A percentile compares a stretch with the other conserved stretches of the same genome.
phyloP scores from a whole-genome alignment of 2,329 filamentous ascomycete genomes.

The Lachnellula willkommii region DNA sequence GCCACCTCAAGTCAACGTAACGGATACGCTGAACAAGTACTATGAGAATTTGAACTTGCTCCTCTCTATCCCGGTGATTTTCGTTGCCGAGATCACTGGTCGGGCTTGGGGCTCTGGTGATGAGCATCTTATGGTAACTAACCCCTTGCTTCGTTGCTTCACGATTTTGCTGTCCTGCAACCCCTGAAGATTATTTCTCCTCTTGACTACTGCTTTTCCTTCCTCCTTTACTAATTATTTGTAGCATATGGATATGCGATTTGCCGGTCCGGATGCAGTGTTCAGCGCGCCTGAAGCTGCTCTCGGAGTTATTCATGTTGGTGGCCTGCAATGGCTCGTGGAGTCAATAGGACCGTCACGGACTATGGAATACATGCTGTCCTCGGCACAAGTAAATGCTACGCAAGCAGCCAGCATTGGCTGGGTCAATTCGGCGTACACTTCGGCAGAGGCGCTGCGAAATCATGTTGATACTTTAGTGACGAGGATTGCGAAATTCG shows the following conservation, averaged over 20 bases:
- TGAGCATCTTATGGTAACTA: neutral
- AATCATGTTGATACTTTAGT: neutral
- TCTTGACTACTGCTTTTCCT: no score
- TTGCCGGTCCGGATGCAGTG: constrained; percentile 4
- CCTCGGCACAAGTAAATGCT: neutral
- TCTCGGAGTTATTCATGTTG: constrained; percentile 4
- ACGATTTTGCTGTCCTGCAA: no score
- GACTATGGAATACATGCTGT: neutral
- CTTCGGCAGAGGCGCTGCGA: neutral
- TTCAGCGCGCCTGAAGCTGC: constrained; percentile 1
- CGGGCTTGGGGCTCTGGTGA: constrained; percentile 6
- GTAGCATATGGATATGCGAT: constrained; percentile 12
- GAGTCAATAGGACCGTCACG: neutral
- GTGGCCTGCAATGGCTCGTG: constrained; percentile 1
- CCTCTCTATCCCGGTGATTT: neutral
- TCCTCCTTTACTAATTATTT: no score
- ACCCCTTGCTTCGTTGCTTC: no score
- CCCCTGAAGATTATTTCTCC: no score
- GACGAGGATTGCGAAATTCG: neutral
- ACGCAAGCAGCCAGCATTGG: neutral
- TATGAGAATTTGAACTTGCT: neutral
- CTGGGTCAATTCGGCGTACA: neutral
- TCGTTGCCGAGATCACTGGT: constrained; percentile 9
- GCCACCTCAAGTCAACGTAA: neutral
- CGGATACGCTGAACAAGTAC: neutral